Evolutionary conservation across 164 flowering plant species (phyloP).

Genomic region (Chloranthus sessilifolius): DNA sequence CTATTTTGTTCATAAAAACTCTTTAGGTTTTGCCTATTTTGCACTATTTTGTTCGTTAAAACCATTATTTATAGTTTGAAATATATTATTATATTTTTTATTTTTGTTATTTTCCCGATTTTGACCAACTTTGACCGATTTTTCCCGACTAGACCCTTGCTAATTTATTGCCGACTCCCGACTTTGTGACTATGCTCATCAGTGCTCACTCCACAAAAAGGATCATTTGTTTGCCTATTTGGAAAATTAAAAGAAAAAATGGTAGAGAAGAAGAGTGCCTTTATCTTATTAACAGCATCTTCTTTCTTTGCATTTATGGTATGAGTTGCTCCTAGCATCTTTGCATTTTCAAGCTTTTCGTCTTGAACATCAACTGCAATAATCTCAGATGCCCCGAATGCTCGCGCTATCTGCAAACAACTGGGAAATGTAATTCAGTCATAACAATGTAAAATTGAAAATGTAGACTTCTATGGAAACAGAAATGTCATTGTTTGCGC

Average conservation of each 20-base stretch:
- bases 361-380: constrained; percentile 96
- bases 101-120: too few relatives aligned
- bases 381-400: constrained; percentile 91
- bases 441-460: constrained; percentile 8
- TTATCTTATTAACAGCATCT: constrained; percentile 73
- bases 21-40: too few relatives aligned
- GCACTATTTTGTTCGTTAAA: too few relatives aligned
- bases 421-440: constrained; percentile 40
- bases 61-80: too few relatives aligned
- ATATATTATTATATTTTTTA: too few relatives aligned
- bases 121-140: too few relatives aligned
- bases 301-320: constrained; percentile 70
- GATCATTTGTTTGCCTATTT: too few relatives aligned
- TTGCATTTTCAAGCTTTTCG: constrained; percentile 81
- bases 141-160: too few relatives aligned
- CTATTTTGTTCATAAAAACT: too few relatives aligned
- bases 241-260: neutral
- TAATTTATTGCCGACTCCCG: too few relatives aligned
- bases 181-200: too few relatives aligned
- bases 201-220: too few relatives aligned
- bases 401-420: constrained; percentile 96
- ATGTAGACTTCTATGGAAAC: neutral
- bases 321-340: constrained; percentile 82
- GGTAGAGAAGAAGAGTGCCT: constrained; percentile 27
- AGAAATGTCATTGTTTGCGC: neutral